Base-by-base conservation (phyloP, 2,329 filamentous ascomycete genomes). In the Colletotrichum nymphaeae region DNA sequence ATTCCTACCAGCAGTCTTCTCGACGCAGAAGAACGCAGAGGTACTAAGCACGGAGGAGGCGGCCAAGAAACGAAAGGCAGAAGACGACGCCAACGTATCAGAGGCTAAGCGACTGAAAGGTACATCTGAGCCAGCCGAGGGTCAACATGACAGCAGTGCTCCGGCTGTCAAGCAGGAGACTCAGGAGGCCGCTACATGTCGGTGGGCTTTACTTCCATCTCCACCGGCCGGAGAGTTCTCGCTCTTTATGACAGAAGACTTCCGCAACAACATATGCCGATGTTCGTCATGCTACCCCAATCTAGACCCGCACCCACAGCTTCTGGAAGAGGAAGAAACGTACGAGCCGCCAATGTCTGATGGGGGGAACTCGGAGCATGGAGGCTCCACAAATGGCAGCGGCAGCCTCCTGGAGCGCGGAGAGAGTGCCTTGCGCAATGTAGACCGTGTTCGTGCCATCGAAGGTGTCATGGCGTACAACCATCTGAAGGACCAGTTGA, bases 401-500 rank as follows among this genome's bases (percentile, higher is more conserved):
- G 94, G 94, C 58, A 97, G 93, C 75, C 87, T 99, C 2, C 91
- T 97, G 42, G 95, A 98, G 63, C 94, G 95, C 22, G 97, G 97
- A 59, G 97, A 99, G 84, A 96, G 94, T 60, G 96, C 95, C 0
- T 88, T 99, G 32, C 95, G 92, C 80, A 97, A 95, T 78, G 92
- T 99, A 69, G 97, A 99, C 80, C 93, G 97, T 2, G 96, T 98
- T 8, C 89, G 93, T 16, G 97, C 97, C 5, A 98, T 99, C 69
- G 94, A 99, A 82, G 97, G 97, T 19, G 96, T 97, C 58, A 98
- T 98, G 95, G 96, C 95, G 0, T 99, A 98, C 84, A 98, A 98
- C 79, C 93, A 97, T 78, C 89, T 99, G 73, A 97, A 97, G 80
- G 95, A 98, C 79, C 95, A 96, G 80, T 91, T 99, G n/a, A 98